phyloP scores from a whole-genome alignment of 257 asterid species.

The Rubia yunnanensis region DNA sequence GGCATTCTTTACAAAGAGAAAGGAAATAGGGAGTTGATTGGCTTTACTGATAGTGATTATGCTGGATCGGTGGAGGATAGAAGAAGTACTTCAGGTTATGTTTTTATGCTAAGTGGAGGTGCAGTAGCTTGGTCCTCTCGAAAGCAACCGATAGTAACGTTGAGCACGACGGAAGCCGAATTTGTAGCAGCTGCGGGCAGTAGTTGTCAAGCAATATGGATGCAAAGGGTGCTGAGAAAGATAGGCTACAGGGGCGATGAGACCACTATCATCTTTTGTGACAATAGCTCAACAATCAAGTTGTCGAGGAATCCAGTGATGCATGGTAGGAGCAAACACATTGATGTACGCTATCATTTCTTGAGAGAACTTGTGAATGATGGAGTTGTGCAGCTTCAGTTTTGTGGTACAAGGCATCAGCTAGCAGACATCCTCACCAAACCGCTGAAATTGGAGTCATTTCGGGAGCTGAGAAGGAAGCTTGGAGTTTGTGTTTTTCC shows the following conservation, averaged over 20 bases:
- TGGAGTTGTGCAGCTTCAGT: not conserved
- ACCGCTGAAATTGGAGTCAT: no score
- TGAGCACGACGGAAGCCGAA: not conserved
- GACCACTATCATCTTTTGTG: not conserved
- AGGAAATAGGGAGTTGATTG: not conserved
- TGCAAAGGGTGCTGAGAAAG: not conserved
- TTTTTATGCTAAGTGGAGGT: not conserved
- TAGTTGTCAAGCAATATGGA: not conserved
- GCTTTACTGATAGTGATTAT: not conserved
- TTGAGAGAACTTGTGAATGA: not conserved
- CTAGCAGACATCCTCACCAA: not conserved
- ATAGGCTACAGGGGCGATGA: not conserved
- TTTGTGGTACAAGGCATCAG: no score
- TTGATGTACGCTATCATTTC: no score
- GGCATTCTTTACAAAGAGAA: not conserved
- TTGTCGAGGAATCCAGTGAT: not conserved
- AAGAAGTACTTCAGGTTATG: not conserved
- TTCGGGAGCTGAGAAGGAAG: no score
- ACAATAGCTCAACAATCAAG: not conserved
- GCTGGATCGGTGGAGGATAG: not conserved
- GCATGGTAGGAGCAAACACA: no score
- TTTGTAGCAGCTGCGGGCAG: not conserved
- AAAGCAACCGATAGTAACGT: not conserved
- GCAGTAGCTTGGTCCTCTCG: not conserved
- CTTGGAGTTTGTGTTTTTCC: no score